Conservation (phyloP, 2,329 filamentous ascomycete genomes). For the Parastagonospora nodorum region DNA sequence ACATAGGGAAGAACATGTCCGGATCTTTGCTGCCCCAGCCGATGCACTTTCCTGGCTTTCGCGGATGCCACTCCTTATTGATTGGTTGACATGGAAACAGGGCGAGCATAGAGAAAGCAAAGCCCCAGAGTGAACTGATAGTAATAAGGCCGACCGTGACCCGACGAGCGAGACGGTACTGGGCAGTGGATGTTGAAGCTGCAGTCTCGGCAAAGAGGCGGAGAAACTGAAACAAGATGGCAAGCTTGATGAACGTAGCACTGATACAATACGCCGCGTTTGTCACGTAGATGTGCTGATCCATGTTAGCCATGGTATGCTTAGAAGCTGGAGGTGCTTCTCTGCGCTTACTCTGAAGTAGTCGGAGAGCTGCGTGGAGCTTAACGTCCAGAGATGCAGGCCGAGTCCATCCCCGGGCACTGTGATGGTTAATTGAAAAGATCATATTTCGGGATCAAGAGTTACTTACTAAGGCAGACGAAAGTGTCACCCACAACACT, state of each 20-base stretch:
- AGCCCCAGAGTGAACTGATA: slow-evolving; percentile 35
- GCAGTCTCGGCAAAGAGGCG: slow-evolving; percentile 39
- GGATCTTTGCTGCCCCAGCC: slow-evolving; percentile 43
- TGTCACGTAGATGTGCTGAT: slow-evolving; percentile 38
- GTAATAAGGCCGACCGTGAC: slow-evolving; percentile 27
- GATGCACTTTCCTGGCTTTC: slow-evolving; percentile 31
- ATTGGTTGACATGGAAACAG: slow-evolving; percentile 39
- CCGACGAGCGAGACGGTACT: slow-evolving; percentile 20
- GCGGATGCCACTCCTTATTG: slow-evolving; percentile 36
- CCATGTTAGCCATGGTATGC: neutral
- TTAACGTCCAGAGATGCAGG: slow-evolving; percentile 37
- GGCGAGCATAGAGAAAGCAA: slow-evolving; percentile 35
- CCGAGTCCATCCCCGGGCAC: slow-evolving; percentile 42
- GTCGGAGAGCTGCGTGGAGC: slow-evolving; percentile 7
- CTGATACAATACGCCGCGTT: slow-evolving; percentile 38
- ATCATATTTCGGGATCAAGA: neutral
- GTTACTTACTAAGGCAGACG: slow-evolving; percentile 38
- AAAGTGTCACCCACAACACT: slow-evolving; percentile 33
- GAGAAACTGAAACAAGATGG: slow-evolving; percentile 45
- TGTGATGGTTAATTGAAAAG: slow-evolving; percentile 13
- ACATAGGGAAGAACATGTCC: slow-evolving; percentile 33
- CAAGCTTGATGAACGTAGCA: slow-evolving; percentile 44
- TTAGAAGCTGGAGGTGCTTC: no score
- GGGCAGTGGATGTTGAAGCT: slow-evolving; percentile 6
- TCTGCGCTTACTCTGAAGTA: slow-evolving; percentile 37